These are phyloP conservation scores for Rhizopus microsporus DNA, from an alignment of 371 early-diverging fungal species.

Conservation along the genomic window DNA sequence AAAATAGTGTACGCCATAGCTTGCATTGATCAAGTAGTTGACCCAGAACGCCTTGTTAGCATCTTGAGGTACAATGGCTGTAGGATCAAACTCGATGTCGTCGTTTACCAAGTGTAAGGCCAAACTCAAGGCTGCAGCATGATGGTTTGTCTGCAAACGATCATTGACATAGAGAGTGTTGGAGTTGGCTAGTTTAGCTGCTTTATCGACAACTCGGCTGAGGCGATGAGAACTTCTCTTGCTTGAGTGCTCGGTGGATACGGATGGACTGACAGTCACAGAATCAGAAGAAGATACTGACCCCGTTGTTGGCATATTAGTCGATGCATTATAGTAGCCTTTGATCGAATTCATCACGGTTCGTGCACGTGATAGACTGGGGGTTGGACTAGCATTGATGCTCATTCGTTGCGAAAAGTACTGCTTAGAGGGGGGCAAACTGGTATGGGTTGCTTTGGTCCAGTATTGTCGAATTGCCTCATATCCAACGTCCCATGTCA, in stretches of 20 bases:
- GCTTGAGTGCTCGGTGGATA: slow-evolving; percentile 13
- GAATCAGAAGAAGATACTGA: slow-evolving; percentile 14
- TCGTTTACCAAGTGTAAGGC: slow-evolving; percentile 9
- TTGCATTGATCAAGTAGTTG: slow-evolving; percentile 43
- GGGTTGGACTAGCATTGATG: background rate
- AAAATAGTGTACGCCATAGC: slow-evolving; percentile 53
- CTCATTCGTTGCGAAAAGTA: slow-evolving; percentile 28
- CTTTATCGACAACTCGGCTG: slow-evolving; percentile 44
- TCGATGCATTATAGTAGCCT: slow-evolving; percentile 14
- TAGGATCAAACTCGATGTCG: slow-evolving; percentile 25
- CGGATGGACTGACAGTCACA: slow-evolving; percentile 22
- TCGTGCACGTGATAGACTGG: slow-evolving; percentile 43
- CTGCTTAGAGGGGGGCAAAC: slow-evolving; percentile 23
- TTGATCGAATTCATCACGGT: slow-evolving; percentile 48
- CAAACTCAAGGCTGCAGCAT: slow-evolving; percentile 7
- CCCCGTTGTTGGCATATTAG: background rate
- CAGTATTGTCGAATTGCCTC: slow-evolving; percentile 50
- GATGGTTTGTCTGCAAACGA: slow-evolving; percentile 3
- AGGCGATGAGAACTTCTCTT: slow-evolving; percentile 42
- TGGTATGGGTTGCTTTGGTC: slow-evolving; percentile 33
- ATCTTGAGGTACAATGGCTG: slow-evolving; percentile 36
- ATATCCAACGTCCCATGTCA: slow-evolving; percentile 44
- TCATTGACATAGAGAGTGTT: slow-evolving; percentile 20
- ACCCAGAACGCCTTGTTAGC: slow-evolving; percentile 40
- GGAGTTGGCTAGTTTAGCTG: slow-evolving; percentile 23